Percentiles rank a stretch among this genome's conserved stretches.
phyloP scores from a whole-genome alignment of 2,329 filamentous ascomycete genomes.

The Neonectria neomacrospora region DNA sequence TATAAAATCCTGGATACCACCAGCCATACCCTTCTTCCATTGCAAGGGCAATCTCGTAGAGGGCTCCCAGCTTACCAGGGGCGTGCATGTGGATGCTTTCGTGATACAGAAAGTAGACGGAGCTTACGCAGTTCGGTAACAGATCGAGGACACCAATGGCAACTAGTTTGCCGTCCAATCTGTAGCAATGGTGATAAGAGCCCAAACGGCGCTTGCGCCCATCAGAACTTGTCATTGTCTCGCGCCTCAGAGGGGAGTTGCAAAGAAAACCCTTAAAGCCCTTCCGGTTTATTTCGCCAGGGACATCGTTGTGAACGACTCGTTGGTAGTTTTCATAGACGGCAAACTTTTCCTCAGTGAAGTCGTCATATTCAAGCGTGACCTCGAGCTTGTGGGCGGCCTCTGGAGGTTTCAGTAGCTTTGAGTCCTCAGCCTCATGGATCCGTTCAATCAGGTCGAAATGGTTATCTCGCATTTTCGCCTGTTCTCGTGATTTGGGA shows the following conservation, averaged over 20 bases:
- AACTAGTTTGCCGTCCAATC: slow-evolving; percentile 78
- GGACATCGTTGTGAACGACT: slow-evolving; percentile 75
- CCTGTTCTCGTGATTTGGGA: slow-evolving; percentile 74
- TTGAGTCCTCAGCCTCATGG: slow-evolving; percentile 72
- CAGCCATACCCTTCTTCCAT: slow-evolving; percentile 75
- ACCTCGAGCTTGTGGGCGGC: slow-evolving; percentile 76
- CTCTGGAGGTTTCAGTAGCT: slow-evolving; percentile 66
- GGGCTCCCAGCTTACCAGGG: slow-evolving; percentile 80
- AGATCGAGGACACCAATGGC: slow-evolving; percentile 83
- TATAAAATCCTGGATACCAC: slow-evolving; percentile 87
- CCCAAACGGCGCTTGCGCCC: slow-evolving; percentile 69
- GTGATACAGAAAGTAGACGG: slow-evolving; percentile 86
- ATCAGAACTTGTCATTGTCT: slow-evolving; percentile 56
- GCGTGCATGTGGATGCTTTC: slow-evolving; percentile 75
- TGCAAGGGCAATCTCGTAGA: slow-evolving; percentile 78
- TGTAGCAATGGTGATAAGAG: slow-evolving; percentile 85
- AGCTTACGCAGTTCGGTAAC: slow-evolving; percentile 79
- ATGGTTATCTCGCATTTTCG: slow-evolving; percentile 70
- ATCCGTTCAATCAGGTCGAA: slow-evolving; percentile 75
- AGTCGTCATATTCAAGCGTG: slow-evolving; percentile 75
- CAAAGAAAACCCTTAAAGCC: slow-evolving; percentile 82
- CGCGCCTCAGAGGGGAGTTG: slow-evolving; percentile 70
- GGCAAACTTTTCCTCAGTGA: slow-evolving; percentile 79
- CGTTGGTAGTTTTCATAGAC: slow-evolving; percentile 82
- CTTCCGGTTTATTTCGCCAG: slow-evolving; percentile 65